Percentiles rank a stretch among this genome's conserved stretches.
Evolutionary conservation across 164 flowering plant genomes (phyloP).

Genomic region (Pachysandra terminalis): DNA sequence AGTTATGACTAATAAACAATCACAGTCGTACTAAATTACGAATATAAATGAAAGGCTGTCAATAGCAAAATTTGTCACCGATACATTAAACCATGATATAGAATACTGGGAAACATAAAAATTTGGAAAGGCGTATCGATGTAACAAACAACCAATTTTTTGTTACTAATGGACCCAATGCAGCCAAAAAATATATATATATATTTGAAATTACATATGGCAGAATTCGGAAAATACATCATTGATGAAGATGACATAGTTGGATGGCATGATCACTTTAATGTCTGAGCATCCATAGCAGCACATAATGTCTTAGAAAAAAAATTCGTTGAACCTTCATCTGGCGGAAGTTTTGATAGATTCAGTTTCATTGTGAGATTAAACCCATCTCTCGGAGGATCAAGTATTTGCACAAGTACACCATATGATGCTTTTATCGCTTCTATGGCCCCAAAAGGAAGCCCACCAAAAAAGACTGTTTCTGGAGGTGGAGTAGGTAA

Average conservation of each 20-base stretch:
- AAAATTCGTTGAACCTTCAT: constrained; percentile 76
- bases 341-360: constrained; percentile 77
- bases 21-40: no score
- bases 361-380: constrained; percentile 88
- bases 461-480: constrained; percentile 69
- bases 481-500: constrained; percentile 88
- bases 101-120: no score
- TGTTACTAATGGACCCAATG: neutral
- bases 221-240: neutral
- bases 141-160: neutral
- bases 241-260: constrained; percentile 4
- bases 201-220: neutral
- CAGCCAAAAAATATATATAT: neutral
- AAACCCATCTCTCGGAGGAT: constrained; percentile 96
- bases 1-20: no score
- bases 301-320: constrained; percentile 47
- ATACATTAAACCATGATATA: no score
- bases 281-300: constrained; percentile 24
- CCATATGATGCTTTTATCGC: constrained; percentile 88
- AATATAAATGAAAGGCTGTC: no score
- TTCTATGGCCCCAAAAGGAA: constrained; percentile 90
- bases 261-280: constrained; percentile 3
- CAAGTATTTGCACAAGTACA: constrained; percentile 75
- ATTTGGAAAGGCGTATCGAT: neutral
- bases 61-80: no score